phyloP scores from a whole-genome alignment of 495 filamentous ascomycete genomes.

The Aspergillus asperescens region DNA sequence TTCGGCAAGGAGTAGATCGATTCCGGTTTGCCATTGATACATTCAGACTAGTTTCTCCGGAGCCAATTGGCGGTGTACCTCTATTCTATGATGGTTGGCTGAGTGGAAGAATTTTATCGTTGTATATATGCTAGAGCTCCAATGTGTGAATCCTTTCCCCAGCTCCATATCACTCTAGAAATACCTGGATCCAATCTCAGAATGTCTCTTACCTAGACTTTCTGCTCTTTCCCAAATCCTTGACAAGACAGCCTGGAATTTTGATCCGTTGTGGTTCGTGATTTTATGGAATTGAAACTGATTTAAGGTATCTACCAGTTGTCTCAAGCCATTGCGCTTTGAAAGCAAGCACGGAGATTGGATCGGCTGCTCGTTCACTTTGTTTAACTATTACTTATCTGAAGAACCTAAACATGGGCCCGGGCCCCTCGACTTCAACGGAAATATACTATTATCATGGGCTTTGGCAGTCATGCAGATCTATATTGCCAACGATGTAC shows the following conservation, averaged over 20 bases:
- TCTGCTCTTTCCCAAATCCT: no score
- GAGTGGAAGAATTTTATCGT: constrained; percentile 33
- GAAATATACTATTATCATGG: neutral
- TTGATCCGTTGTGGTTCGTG: no score
- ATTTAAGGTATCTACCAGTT: no score
- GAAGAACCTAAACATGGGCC: no score
- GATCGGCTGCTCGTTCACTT: no score
- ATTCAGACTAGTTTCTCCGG: constrained; percentile 15
- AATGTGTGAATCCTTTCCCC: constrained; percentile 31
- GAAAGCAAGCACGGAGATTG: no score
- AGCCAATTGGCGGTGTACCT: constrained; percentile 38
- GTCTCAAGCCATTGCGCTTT: no score
- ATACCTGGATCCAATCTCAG: neutral
- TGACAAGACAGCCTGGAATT: no score
- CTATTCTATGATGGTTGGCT: constrained; percentile 33
- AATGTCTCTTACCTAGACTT: neutral
- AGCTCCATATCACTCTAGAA: constrained; percentile 1
- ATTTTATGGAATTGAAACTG: no score
- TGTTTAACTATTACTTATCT: no score
- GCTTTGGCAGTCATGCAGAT: neutral
- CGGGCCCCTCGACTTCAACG: no score
- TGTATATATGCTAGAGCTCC: constrained; percentile 45
- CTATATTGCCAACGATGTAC: neutral
- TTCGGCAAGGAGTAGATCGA: constrained; percentile 59
- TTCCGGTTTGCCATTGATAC: neutral